Conservation (phyloP, 768 basidiomycete genomes). For the Russula sp. region DNA sequence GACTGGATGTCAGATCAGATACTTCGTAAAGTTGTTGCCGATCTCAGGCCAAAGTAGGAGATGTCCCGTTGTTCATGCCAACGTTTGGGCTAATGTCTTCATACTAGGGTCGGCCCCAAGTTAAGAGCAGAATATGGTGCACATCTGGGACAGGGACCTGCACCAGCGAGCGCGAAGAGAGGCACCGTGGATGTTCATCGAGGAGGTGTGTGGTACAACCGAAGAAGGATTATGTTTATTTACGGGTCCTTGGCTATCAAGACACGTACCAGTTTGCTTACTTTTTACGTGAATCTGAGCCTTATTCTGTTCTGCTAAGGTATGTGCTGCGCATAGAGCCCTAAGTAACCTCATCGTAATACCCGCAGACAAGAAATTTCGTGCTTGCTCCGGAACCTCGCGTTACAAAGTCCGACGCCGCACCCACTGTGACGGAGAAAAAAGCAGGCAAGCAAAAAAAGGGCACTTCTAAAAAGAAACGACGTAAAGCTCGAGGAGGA, state of each 20-base stretch:
- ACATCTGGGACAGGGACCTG: slow-evolving; percentile 41
- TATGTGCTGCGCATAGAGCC: slow-evolving; percentile 32
- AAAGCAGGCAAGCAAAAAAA: slow-evolving; percentile 28
- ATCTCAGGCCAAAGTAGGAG: slow-evolving; percentile 66
- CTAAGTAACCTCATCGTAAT: slow-evolving; percentile 8
- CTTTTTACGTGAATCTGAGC: slow-evolving; percentile 78
- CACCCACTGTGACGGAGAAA: slow-evolving; percentile 4
- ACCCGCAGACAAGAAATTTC: slow-evolving; percentile 44
- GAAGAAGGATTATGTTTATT: slow-evolving; percentile 17
- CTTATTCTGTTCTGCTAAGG: slow-evolving; percentile 80
- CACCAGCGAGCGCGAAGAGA: slow-evolving; percentile 52
- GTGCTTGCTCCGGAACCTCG: slow-evolving; percentile 32
- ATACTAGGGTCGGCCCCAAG: slow-evolving; percentile 61
- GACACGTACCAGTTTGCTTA: slow-evolving; percentile 90
- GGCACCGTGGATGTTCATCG: slow-evolving; percentile 78
- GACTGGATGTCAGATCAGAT: slow-evolving; percentile 87
- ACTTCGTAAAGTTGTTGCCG: slow-evolving; percentile 76
- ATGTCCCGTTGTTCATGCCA: slow-evolving; percentile 7
- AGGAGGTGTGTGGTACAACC: slow-evolving; percentile 56
- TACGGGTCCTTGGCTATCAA: slow-evolving; percentile 34
- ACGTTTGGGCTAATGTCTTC: slow-evolving; percentile 7
- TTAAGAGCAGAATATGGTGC: slow-evolving; percentile 56
- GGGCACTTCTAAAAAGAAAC: slow-evolving; percentile 22
- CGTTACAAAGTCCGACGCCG: slow-evolving; percentile 28
- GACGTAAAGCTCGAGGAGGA: not conserved